A percentile compares a stretch with the other conserved stretches of the same genome.
Evolutionary conservation across 2,329 filamentous ascomycete species (phyloP).

Genomic region (Coniochaeta ligniaria): DNA sequence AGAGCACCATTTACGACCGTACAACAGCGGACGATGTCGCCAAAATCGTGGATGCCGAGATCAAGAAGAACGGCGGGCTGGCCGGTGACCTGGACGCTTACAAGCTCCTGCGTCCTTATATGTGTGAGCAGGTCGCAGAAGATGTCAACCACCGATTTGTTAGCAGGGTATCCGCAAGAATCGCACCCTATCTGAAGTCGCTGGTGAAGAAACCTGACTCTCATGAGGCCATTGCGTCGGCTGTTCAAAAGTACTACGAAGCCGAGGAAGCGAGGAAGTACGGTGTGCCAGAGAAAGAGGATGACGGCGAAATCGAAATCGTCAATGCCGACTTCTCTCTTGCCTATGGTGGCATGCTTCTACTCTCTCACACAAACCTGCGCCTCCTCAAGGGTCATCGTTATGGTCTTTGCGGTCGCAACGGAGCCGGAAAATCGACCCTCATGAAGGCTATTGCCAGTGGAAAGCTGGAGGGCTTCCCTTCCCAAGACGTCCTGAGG

Average conservation of each 20-base stretch:
- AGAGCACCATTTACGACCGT: slow-evolving; percentile 53
- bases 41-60: slow-evolving; percentile 66
- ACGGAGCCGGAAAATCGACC: slow-evolving; percentile 98
- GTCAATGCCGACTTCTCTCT: slow-evolving; percentile 98
- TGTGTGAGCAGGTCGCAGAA: slow-evolving; percentile 79
- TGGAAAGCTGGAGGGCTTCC: slow-evolving; percentile 96
- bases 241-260: slow-evolving; percentile 70
- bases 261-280: slow-evolving; percentile 83
- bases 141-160: slow-evolving; percentile 79
- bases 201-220: slow-evolving; percentile 58
- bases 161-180: slow-evolving; percentile 59
- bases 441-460: slow-evolving; percentile 94
- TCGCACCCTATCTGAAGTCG: slow-evolving; percentile 69
- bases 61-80: slow-evolving; percentile 62
- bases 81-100: slow-evolving; percentile 57
- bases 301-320: slow-evolving; percentile 90
- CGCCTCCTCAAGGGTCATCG: slow-evolving; percentile 92
- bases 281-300: slow-evolving; percentile 76
- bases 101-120: slow-evolving; percentile 62
- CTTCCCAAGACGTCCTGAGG: slow-evolving; percentile 80
- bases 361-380: slow-evolving; percentile 93
- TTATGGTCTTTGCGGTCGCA: slow-evolving; percentile 93
- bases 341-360: slow-evolving; percentile 93
- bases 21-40: slow-evolving; percentile 66
- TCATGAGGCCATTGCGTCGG: slow-evolving; percentile 57